A percentile compares a stretch with the other conserved stretches of the same genome.
Conservation (phyloP, 768 basidiomycete genomes). For the Phallus indusiatus region DNA sequence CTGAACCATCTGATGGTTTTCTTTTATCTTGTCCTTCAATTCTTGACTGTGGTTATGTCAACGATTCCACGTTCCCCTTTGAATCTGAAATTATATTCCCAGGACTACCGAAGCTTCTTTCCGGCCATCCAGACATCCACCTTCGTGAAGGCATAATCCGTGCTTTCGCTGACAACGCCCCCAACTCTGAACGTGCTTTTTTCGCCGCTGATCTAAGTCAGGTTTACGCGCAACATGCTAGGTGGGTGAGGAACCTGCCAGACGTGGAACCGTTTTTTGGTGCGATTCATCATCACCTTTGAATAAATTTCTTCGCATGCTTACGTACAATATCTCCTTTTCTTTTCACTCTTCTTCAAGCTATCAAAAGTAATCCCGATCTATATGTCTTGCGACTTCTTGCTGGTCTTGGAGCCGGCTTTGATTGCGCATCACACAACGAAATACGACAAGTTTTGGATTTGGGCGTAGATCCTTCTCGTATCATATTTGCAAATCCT, state of each 20-base stretch:
- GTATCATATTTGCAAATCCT: slow-evolving; percentile 96
- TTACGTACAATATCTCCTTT: slow-evolving; percentile 20
- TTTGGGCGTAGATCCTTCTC: slow-evolving; percentile 64
- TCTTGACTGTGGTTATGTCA: neutral
- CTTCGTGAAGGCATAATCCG: slow-evolving; percentile 70
- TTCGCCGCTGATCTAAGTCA: slow-evolving; percentile 91
- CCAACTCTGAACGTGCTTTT: slow-evolving; percentile 87
- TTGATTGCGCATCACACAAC: slow-evolving; percentile 94
- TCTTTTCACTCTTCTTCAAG: slow-evolving; percentile 29
- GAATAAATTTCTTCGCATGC: slow-evolving; percentile 5
- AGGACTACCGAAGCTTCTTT: slow-evolving; percentile 54
- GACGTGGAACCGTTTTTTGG: slow-evolving; percentile 93
- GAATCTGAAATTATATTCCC: slow-evolving; percentile 40
- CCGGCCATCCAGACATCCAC: slow-evolving; percentile 65
- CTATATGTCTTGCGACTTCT: slow-evolving; percentile 88
- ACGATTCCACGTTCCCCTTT: neutral
- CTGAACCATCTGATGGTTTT: neutral
- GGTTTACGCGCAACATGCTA: slow-evolving; percentile 75
- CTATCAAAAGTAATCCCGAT: slow-evolving; percentile 98
- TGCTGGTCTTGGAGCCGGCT: slow-evolving; percentile 82
- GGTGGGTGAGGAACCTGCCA: slow-evolving; percentile 72
- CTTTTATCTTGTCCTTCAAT: neutral
- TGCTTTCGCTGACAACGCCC: slow-evolving; percentile 42
- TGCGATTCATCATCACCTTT: slow-evolving; percentile 28
- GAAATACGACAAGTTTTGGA: slow-evolving; percentile 83